These are phyloP conservation scores for Leccinum imitatum DNA, from an alignment of 768 basidiomycete species.

Conservation along the genomic window DNA sequence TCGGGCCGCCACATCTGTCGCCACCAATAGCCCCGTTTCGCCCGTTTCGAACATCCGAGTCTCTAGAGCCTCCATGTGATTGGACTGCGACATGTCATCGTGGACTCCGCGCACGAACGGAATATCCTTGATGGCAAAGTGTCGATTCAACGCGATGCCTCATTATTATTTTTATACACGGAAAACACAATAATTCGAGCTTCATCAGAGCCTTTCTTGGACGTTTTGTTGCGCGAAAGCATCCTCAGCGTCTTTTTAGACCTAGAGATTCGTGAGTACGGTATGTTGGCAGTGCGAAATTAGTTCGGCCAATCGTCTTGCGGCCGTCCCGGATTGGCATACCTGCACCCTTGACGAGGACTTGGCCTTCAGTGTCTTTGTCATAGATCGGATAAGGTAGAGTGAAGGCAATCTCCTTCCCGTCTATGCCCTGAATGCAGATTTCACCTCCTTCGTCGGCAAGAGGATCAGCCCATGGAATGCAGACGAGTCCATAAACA, in stretches of 20 bases:
- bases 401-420: slow-evolving; percentile 47
- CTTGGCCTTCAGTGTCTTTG: slow-evolving; percentile 47
- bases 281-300: too few species aligned
- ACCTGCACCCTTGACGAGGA: slow-evolving; percentile 57
- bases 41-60: slow-evolving; percentile 89
- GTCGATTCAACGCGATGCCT: slow-evolving; percentile 86
- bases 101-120: slow-evolving; percentile 72
- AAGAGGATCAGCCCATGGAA: slow-evolving; percentile 56
- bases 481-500: slow-evolving; percentile 52
- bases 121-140: slow-evolving; percentile 71
- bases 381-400: slow-evolving; percentile 55
- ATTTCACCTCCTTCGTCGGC: slow-evolving; percentile 48
- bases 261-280: too few species aligned
- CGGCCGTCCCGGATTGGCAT: slow-evolving; percentile 64
- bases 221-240: too few species aligned
- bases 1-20: slow-evolving; percentile 96
- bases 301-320: slow-evolving; percentile 44
- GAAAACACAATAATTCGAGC: slow-evolving; percentile 85
- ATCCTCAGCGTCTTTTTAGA: too few species aligned
- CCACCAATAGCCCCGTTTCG: slow-evolving; percentile 78
- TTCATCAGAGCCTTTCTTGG: too few species aligned
- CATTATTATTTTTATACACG: slow-evolving; percentile 83
- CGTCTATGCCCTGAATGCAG: slow-evolving; percentile 56
- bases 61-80: slow-evolving; percentile 75
- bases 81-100: slow-evolving; percentile 85